Conservation (phyloP, 2,329 filamentous ascomycete genomes). For the Aspergillus melleus region DNA sequence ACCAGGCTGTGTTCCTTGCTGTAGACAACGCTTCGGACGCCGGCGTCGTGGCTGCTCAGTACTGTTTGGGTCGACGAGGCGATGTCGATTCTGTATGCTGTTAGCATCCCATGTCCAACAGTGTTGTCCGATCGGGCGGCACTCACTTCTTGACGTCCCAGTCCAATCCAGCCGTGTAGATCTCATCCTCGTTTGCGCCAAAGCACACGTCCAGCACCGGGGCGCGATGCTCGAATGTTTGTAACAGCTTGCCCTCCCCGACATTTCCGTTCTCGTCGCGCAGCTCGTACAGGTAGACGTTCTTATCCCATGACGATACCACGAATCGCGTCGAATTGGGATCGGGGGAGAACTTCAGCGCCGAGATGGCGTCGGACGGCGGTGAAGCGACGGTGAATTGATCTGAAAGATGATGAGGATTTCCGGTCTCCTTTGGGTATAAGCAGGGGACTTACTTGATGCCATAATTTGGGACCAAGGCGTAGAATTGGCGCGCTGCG, state of each 20-base stretch:
- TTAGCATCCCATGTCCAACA: slow-evolving; percentile 6
- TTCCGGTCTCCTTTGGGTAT: too few relatives aligned
- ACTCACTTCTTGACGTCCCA: slow-evolving; percentile 75
- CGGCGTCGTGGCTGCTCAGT: slow-evolving; percentile 74
- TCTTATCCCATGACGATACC: slow-evolving; percentile 93
- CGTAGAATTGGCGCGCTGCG: slow-evolving; percentile 14
- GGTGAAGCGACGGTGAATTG: slow-evolving; percentile 83
- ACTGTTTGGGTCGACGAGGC: slow-evolving; percentile 69
- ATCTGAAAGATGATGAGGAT: slow-evolving; percentile 37
- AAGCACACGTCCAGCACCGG: slow-evolving; percentile 92
- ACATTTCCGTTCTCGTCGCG: slow-evolving; percentile 54
- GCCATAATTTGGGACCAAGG: slow-evolving; percentile 34
- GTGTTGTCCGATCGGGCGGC: not conserved
- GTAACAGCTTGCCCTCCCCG: slow-evolving; percentile 63
- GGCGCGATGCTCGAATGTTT: slow-evolving; percentile 76
- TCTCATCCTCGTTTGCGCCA: slow-evolving; percentile 75
- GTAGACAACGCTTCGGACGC: slow-evolving; percentile 83
- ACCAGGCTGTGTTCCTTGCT: slow-evolving; percentile 73
- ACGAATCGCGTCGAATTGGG: slow-evolving; percentile 74
- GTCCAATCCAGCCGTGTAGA: slow-evolving; percentile 84
- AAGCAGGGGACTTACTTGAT: slow-evolving; percentile 38
- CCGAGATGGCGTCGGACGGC: slow-evolving; percentile 83
- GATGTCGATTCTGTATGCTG: slow-evolving; percentile 62
- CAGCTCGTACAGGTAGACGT: slow-evolving; percentile 86
- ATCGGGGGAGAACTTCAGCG: slow-evolving; percentile 78